These are phyloP conservation scores for Catunica adiposa DNA, from an alignment of 2,329 filamentous ascomycete species.

Conservation along the genomic window DNA sequence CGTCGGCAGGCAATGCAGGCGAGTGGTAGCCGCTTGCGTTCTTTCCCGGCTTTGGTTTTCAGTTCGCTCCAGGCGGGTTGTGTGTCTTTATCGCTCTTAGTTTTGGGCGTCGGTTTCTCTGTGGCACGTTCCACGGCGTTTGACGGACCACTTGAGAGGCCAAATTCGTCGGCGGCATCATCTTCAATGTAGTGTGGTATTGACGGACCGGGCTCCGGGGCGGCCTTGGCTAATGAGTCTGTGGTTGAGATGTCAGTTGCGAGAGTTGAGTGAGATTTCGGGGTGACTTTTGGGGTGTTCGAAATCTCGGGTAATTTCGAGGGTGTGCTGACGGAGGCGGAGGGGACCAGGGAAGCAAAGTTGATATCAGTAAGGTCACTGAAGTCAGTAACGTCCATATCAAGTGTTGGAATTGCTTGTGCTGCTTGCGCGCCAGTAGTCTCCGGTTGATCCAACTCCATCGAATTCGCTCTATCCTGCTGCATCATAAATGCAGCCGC, in stretches of 20 bases:
- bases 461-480: not conserved
- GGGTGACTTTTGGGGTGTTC: not conserved
- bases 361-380: conserved; percentile 4
- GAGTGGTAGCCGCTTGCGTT: conserved; percentile 77
- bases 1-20: conserved; percentile 90
- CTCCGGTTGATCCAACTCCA: not conserved
- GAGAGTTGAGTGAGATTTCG: not conserved
- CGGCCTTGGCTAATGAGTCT: not conserved
- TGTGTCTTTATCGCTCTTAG: conserved; percentile 40
- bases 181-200: conserved; percentile 30
- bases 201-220: conserved; percentile 24
- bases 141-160: conserved; percentile 24
- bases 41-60: conserved; percentile 87
- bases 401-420: not conserved
- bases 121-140: conserved; percentile 24
- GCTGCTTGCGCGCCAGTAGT: not conserved
- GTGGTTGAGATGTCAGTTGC: not conserved
- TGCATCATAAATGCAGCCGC: conserved; percentile 11
- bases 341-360: not conserved
- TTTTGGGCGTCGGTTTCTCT: conserved; percentile 35
- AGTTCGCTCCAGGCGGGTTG: conserved; percentile 62
- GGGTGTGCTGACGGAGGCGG: not conserved
- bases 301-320: not conserved
- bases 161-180: conserved; percentile 41
- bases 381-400: not conserved